phyloP scores from a whole-genome alignment of 2,329 filamentous ascomycete species.

The Alternaria postmessia region DNA sequence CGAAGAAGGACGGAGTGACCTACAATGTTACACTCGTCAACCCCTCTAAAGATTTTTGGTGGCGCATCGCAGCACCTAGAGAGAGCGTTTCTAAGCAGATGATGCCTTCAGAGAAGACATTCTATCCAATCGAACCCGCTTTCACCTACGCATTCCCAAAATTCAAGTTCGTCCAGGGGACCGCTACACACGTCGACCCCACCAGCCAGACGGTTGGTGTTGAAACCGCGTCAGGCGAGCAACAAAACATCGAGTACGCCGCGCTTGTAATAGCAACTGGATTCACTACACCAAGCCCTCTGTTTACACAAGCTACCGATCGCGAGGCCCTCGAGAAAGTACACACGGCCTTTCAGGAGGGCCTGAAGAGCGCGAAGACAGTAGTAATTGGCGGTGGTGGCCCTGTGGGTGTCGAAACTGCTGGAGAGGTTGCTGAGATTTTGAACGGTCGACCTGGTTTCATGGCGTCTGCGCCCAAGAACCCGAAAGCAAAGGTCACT shows the following conservation, averaged over 20 bases:
- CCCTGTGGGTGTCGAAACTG: constrained; percentile 60
- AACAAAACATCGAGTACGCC: constrained; percentile 56
- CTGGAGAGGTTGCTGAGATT: constrained; percentile 59
- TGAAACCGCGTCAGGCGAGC: constrained; percentile 43
- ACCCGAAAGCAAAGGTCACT: constrained; percentile 55
- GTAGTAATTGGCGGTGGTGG: constrained; percentile 61
- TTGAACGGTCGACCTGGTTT: constrained; percentile 51
- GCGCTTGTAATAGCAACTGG: constrained; percentile 66
- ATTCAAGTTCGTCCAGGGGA: constrained; percentile 62
- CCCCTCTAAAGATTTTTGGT: constrained; percentile 63
- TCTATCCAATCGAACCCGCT: constrained; percentile 60
- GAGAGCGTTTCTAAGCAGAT: constrained; percentile 60
- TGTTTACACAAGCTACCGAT: constrained; percentile 54
- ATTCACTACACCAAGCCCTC: constrained; percentile 57
- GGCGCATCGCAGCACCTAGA: constrained; percentile 62
- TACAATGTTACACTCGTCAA: constrained; percentile 66
- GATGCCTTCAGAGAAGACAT: constrained; percentile 59
- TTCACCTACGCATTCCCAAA: constrained; percentile 61
- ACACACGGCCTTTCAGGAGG: constrained; percentile 49
- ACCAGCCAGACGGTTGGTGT: constrained; percentile 55
- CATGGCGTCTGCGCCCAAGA: constrained; percentile 48
- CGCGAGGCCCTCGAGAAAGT: constrained; percentile 37
- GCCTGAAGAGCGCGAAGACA: constrained; percentile 51
- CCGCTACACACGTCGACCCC: constrained; percentile 59
- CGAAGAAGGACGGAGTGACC: constrained; percentile 45